Conservation (phyloP, 352 stramenopile species). For the Globisporangium okanoganense region DNA sequence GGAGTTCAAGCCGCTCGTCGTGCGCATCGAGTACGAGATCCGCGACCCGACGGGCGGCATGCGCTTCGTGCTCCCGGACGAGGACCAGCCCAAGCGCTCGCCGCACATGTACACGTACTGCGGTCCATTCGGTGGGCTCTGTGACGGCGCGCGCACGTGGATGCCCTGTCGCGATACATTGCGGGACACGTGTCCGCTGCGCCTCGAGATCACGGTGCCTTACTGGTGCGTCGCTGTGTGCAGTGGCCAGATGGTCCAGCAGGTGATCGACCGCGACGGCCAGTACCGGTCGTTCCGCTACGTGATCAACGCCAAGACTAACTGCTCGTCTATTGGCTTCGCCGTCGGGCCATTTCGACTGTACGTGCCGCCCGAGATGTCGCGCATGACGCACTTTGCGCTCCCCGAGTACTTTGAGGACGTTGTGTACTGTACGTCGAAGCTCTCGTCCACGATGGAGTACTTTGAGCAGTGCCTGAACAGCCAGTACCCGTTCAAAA, state of each 20-base stretch:
- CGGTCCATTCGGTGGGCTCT: conserved; percentile 75
- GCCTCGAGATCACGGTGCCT: conserved; percentile 75
- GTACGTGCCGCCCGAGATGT: conserved; percentile 74
- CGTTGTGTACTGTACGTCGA: conserved; percentile 69
- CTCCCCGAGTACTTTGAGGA: conserved; percentile 75
- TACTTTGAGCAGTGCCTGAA: conserved; percentile 78
- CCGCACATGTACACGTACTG: conserved; percentile 88
- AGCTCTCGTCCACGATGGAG: conserved; percentile 66
- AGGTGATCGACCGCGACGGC: conserved; percentile 56
- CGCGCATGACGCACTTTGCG: conserved; percentile 80
- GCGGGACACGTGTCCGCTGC: conserved; percentile 64
- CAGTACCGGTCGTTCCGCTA: conserved; percentile 74
- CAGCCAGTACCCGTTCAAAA: conserved; percentile 77
- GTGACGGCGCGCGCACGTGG: conserved; percentile 78
- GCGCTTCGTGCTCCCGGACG: conserved; percentile 70
- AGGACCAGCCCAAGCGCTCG: conserved; percentile 61
- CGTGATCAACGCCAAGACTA: conserved; percentile 78
- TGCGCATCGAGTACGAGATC: conserved; percentile 82
- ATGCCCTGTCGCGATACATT: conserved; percentile 82
- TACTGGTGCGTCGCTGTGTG: conserved; percentile 80
- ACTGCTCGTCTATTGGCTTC: conserved; percentile 78
- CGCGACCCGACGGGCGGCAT: conserved; percentile 55
- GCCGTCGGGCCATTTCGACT: conserved; percentile 74
- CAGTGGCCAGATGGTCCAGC: conserved; percentile 82
- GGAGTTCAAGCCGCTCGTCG: conserved; percentile 60